Evolutionary conservation across 345 rosid genomes (phyloP).

Genomic region (Geranium brycei): DNA sequence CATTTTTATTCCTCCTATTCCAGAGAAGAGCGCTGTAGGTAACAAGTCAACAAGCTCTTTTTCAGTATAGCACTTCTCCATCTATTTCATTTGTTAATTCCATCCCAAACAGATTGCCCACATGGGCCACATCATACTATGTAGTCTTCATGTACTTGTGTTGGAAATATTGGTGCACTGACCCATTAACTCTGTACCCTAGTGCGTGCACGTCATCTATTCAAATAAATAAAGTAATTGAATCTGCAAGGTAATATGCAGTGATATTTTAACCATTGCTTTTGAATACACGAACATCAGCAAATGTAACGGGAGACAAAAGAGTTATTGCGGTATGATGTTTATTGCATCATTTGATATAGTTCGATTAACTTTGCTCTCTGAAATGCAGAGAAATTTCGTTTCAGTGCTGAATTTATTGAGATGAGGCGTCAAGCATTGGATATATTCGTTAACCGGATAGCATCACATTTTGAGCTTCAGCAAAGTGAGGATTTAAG

Average conservation of each 20-base stretch:
- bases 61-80: conserved; percentile 4
- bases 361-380: not conserved
- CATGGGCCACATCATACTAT: too few species aligned
- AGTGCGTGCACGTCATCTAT: not conserved
- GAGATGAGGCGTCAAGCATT: conserved; percentile 90
- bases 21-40: conserved; percentile 99
- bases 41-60: conserved; percentile 10
- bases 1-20: conserved; percentile 84
- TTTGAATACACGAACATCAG: not conserved
- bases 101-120: not conserved
- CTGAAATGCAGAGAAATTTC: conserved; percentile 67
- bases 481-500: conserved; percentile 88
- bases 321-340: not conserved
- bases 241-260: not conserved
- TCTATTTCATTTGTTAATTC: not conserved
- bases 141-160: too few species aligned
- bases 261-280: not conserved
- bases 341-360: not conserved
- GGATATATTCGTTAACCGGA: conserved; percentile 79
- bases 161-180: not conserved
- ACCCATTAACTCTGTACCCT: not conserved
- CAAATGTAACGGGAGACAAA: not conserved
- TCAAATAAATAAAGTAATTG: not conserved
- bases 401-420: conserved; percentile 93
- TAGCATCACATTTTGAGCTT: conserved; percentile 78